Evolutionary conservation across 169 alveolate species (phyloP).

Genomic region (Plasmodium coatneyi): DNA sequence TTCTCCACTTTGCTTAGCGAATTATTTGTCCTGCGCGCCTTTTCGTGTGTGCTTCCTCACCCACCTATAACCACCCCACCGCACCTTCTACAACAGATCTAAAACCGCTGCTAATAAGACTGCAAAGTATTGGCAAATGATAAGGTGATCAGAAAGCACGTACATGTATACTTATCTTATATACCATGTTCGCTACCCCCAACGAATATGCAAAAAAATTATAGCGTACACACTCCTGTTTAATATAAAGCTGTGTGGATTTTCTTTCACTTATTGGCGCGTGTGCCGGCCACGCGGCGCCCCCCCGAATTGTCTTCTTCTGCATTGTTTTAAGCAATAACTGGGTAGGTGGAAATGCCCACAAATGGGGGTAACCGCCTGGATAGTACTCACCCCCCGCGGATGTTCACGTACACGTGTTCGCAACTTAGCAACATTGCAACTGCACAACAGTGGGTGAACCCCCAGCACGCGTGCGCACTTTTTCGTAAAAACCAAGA

Average conservation of each 20-base stretch:
- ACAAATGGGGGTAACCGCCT: background rate
- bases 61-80: background rate
- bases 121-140: constrained; percentile 22
- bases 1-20: background rate
- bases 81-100: constrained; percentile 15
- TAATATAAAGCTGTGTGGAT: background rate
- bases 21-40: background rate
- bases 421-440: background rate
- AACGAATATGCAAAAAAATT: background rate
- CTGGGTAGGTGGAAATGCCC: background rate
- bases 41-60: background rate
- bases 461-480: background rate
- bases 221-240: background rate
- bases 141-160: background rate
- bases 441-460: background rate
- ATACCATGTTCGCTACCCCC: background rate
- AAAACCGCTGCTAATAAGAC: constrained; percentile 52
- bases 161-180: background rate
- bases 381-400: background rate
- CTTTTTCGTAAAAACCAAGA: constrained; percentile 6
- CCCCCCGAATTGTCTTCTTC: background rate
- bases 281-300: background rate
- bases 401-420: background rate
- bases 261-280: background rate
- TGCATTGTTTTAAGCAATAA: background rate